Conservation (phyloP, 176 grass and related monocot genomes). For the Pontederia crassipes region DNA sequence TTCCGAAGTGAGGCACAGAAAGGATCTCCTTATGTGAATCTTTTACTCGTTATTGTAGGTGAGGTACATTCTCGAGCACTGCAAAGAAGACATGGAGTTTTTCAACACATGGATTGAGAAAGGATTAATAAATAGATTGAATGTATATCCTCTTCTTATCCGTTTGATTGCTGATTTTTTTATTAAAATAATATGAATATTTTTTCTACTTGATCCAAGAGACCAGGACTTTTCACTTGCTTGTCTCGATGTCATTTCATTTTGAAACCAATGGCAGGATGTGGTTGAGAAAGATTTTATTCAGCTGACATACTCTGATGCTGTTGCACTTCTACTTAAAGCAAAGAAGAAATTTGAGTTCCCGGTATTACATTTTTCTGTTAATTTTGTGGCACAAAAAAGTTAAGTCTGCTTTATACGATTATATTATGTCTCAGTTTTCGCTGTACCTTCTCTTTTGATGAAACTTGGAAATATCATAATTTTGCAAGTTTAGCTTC, state of each 20-base stretch:
- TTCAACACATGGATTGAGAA: slow-evolving; percentile 97
- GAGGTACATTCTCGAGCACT: slow-evolving; percentile 84
- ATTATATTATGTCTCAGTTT: not conserved
- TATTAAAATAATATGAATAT: slow-evolving; percentile 5
- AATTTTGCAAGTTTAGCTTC: too few species aligned
- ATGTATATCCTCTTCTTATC: slow-evolving; percentile 37
- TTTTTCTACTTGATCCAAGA: not conserved
- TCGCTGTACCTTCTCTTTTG: not conserved
- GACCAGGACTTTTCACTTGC: too few species aligned
- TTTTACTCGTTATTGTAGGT: slow-evolving; percentile 46
- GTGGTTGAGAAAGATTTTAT: slow-evolving; percentile 83
- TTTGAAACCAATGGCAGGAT: slow-evolving; percentile 31
- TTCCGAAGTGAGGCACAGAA: too few species aligned
- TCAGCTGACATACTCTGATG: slow-evolving; percentile 94
- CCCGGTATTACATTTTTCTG: slow-evolving; percentile 45
- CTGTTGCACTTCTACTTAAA: slow-evolving; percentile 68
- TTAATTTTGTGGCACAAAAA: not conserved
- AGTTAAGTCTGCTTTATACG: not conserved
- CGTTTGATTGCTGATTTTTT: slow-evolving; percentile 18
- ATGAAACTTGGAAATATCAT: too few species aligned
- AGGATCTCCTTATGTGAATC: not conserved
- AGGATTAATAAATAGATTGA: slow-evolving; percentile 85
- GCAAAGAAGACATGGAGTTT: slow-evolving; percentile 98
- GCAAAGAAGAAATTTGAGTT: slow-evolving; percentile 89
- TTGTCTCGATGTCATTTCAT: too few species aligned